phyloP scores from a whole-genome alignment of 805 yeast genomes.

The Pichia nanzhaoensis region DNA sequence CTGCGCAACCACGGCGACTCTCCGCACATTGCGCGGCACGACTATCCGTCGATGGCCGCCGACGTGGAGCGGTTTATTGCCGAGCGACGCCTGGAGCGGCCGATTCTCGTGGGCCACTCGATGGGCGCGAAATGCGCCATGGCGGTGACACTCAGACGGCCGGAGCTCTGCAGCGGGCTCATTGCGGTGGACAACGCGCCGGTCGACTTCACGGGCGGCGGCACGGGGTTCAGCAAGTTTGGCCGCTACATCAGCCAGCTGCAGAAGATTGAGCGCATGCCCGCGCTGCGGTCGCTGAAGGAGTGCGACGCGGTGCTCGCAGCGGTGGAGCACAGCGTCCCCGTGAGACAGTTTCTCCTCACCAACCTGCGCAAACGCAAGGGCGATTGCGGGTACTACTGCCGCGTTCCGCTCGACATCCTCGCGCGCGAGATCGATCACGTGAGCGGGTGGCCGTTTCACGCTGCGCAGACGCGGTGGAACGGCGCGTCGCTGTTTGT shows the following conservation, averaged over 20 bases:
- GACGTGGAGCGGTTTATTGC: conserved; percentile 74
- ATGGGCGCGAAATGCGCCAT: conserved; percentile 95
- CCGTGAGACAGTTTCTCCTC: conserved; percentile 70
- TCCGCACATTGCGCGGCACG: conserved; percentile 66
- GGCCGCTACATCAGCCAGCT: conserved; percentile 60
- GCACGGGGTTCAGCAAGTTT: conserved; percentile 41
- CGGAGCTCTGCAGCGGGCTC: conserved; percentile 52
- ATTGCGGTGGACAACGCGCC: conserved; percentile 91
- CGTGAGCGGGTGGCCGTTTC: conserved; percentile 74
- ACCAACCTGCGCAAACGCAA: conserved; percentile 51
- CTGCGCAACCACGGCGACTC: conserved; percentile 91
- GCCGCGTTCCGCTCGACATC: conserved; percentile 67
- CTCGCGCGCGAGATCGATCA: conserved; percentile 57
- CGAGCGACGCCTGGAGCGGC: conserved; percentile 38
- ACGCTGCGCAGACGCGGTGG: conserved; percentile 46
- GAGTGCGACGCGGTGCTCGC: conserved; percentile 64
- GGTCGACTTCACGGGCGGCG: conserved; percentile 47
- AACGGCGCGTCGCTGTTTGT: conserved; percentile 71
- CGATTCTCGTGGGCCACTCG: conserved; percentile 72
- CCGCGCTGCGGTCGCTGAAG: conserved; percentile 40
- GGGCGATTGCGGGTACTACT: conserved; percentile 31
- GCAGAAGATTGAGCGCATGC: conserved; percentile 43
- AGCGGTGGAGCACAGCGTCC: conserved; percentile 51
- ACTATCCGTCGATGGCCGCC: conserved; percentile 73
- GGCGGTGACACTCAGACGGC: conserved; percentile 71